Evolutionary conservation across 78 protist species (phyloP).

Genomic region (Tieghemostelium lacteum): DNA sequence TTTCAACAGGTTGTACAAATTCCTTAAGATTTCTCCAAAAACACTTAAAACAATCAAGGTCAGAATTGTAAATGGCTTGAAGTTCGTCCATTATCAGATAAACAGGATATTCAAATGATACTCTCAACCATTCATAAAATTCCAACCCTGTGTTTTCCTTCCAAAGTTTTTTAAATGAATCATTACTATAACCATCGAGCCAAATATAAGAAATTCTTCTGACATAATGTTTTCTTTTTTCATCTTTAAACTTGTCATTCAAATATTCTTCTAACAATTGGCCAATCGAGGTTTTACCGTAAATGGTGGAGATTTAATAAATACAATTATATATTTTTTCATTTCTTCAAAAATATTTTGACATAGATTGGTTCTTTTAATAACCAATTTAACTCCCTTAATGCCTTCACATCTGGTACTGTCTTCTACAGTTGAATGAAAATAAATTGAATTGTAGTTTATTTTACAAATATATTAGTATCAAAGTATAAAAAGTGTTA

Average conservation of each 20-base stretch:
- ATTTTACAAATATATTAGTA: too few relatives aligned
- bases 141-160: neutral
- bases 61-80: neutral
- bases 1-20: neutral
- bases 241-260: neutral
- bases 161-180: neutral
- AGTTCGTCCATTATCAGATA: neutral
- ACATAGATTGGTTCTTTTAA: neutral
- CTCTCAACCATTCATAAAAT: neutral
- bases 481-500: too few relatives aligned
- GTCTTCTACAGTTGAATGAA: neutral
- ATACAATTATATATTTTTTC: constrained; percentile 47
- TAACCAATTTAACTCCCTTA: neutral
- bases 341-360: too few relatives aligned
- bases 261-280: neutral
- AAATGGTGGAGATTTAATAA: constrained; percentile 98
- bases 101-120: neutral
- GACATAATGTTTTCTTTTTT: too few relatives aligned
- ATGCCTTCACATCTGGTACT: neutral
- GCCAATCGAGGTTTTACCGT: constrained; percentile 93
- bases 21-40: neutral
- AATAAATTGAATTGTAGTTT: too few relatives aligned
- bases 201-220: neutral
- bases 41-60: neutral
- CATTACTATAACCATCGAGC: too few relatives aligned